Base-by-base conservation (phyloP, 2,329 filamentous ascomycete species). In the Setomelanomma holmii region DNA sequence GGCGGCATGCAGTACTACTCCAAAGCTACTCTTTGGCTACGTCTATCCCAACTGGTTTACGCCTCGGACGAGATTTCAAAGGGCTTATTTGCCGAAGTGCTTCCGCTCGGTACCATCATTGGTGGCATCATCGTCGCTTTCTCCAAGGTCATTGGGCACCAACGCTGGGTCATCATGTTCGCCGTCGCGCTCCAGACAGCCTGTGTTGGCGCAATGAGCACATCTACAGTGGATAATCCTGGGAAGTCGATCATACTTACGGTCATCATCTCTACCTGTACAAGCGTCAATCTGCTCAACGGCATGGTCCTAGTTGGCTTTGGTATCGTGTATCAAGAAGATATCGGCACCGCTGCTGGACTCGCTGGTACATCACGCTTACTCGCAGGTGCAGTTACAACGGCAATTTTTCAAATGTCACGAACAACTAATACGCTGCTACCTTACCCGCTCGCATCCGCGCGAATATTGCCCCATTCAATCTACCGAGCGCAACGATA, bases 1-100 rank as follows among this genome's bases (percentile, higher is more conserved):
- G 66, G 63, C 2, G 64, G 66, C 0, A 69, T 68, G 64, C 67
- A 70, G 35, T 70, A 70, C 33, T 70, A 70, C 41, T 61, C 53
- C 11, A 67, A 70, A n/a, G 64, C 67, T 3, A 70, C 67, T 1
- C 52, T 70, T 1, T 71, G 64, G 66, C 55, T 45, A 5, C 61
- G 67, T 10, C 58, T 70, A 0, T 67, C 63, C 1, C 66, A 67
- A 33, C 59, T 70, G 8, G 61, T 70, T 5, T 70, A 70, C 30
- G 63, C 67, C 1, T 53, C 35, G 17, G 63, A 70, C 36, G 66
- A 70, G 41, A 58, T 70, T 14, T 66, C 63, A 5, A 70, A 69
- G 44, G 64, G 66, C 3, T 49, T 69, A 0, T 69, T 65, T 12
- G 59, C 65, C 1, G 63, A 66, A 41, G 65, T 68, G 3, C 46